A percentile compares a stretch with the other conserved stretches of the same genome.
Conservation (phyloP, 768 basidiomycete species). For the Exsudoporus frostii region DNA sequence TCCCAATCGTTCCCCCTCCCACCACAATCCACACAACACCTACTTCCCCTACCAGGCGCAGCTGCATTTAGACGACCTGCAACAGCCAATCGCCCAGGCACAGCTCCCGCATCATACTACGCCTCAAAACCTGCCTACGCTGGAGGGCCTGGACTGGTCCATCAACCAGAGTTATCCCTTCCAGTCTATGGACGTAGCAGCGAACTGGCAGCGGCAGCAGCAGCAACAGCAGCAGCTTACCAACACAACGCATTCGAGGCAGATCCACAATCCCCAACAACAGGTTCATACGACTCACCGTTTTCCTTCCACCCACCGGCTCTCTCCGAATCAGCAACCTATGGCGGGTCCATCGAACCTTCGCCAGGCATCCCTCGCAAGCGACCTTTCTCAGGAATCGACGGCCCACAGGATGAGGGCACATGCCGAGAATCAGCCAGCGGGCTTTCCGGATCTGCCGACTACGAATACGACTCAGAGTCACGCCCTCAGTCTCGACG, state of each 20-base stretch:
- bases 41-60: constrained; percentile 58
- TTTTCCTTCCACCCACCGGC: constrained; percentile 78
- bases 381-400: constrained; percentile 59
- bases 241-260: constrained; percentile 28
- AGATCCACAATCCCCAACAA: constrained; percentile 30
- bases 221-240: constrained; percentile 30
- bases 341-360: constrained; percentile 32
- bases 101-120: constrained; percentile 67
- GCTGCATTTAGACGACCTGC: constrained; percentile 53
- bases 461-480: constrained; percentile 69
- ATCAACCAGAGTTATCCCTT: constrained; percentile 43
- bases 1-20: constrained; percentile 37
- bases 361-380: constrained; percentile 52
- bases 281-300: constrained; percentile 54
- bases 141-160: constrained; percentile 53
- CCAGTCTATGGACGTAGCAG: constrained; percentile 38
- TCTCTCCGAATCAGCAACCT: constrained; percentile 36
- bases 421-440: constrained; percentile 36
- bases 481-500: constrained; percentile 77
- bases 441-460: constrained; percentile 31
- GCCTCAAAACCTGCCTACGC: constrained; percentile 44
- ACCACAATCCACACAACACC: constrained; percentile 43
- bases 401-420: constrained; percentile 43
- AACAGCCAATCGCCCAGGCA: constrained; percentile 64
- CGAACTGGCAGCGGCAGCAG: constrained; percentile 37